A percentile compares a stretch with the other conserved stretches of the same genome.
These are phyloP conservation scores for Pistacia vera DNA, from an alignment of 345 rosid species.

Conservation along the genomic window DNA sequence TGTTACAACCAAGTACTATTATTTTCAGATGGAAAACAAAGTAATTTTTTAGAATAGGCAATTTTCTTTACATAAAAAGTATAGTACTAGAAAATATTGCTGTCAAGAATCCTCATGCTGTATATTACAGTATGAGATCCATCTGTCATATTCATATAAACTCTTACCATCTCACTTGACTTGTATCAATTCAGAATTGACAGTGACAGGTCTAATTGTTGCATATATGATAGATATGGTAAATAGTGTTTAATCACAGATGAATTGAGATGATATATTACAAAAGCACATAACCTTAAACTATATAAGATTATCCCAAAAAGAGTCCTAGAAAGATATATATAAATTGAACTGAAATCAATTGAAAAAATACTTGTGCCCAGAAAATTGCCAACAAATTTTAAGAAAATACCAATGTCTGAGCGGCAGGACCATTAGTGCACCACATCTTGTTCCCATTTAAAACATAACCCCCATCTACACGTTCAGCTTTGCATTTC, in stretches of 20 bases:
- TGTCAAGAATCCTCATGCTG: no score
- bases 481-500: slow-evolving; percentile 94
- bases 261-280: not conserved
- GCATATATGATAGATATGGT: not conserved
- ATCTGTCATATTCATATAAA: no score
- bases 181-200: not conserved
- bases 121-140: no score
- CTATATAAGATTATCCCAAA: not conserved
- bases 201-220: not conserved
- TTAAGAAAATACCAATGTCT: slow-evolving; percentile 67
- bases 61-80: no score
- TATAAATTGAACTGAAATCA: no score
- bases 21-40: no score
- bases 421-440: slow-evolving; percentile 94
- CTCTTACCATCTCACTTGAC: not conserved
- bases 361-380: not conserved
- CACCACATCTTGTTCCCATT: slow-evolving; percentile 99
- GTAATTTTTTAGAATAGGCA: no score
- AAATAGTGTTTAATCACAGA: not conserved
- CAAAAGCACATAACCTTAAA: not conserved
- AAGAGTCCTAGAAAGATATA: not conserved
- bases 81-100: no score
- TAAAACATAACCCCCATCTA: slow-evolving; percentile 77
- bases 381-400: not conserved
- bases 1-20: no score